Percentiles rank a stretch among this genome's conserved stretches.
Conservation (phyloP, 768 basidiomycete genomes). For the Suillus sp. region DNA sequence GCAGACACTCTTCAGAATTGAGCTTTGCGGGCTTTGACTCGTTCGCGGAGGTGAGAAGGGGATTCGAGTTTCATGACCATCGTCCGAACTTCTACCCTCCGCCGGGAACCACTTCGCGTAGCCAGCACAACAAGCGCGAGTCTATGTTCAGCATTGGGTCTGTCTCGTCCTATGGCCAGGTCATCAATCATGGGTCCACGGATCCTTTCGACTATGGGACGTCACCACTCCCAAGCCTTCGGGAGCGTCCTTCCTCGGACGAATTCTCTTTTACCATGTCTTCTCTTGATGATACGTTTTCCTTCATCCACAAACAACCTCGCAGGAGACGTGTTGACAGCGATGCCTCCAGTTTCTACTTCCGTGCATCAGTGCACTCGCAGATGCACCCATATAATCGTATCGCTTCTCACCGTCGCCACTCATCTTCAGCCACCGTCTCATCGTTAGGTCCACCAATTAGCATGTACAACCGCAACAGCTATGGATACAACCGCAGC, state of each 20-base stretch:
- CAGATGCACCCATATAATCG: conserved; percentile 40
- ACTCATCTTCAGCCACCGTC: conserved; percentile 62
- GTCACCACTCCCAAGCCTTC: conserved; percentile 44
- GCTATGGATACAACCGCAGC: conserved; percentile 58
- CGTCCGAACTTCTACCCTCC: conserved; percentile 71
- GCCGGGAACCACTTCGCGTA: conserved; percentile 38
- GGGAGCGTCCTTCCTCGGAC: conserved; percentile 59
- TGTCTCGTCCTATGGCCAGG: conserved; percentile 74
- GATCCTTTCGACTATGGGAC: conserved; percentile 78
- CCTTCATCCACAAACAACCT: conserved; percentile 47
- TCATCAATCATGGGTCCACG: conserved; percentile 57
- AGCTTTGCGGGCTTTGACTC: conserved; percentile 77
- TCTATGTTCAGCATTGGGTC: conserved; percentile 77
- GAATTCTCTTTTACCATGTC: conserved; percentile 60
- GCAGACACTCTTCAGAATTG: conserved; percentile 46
- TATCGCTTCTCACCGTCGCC: conserved; percentile 49
- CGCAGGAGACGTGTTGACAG: conserved; percentile 65
- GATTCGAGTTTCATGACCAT: conserved; percentile 69
- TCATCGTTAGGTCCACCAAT: conserved; percentile 63
- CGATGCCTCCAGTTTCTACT: conserved; percentile 79
- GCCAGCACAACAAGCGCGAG: conserved; percentile 49
- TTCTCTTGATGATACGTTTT: conserved; percentile 72
- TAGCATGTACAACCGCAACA: conserved; percentile 67
- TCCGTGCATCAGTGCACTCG: conserved; percentile 39
- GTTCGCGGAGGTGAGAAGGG: conserved; percentile 77